phyloP scores from a whole-genome alignment of 768 basidiomycete genomes.

The Suillus paluster region DNA sequence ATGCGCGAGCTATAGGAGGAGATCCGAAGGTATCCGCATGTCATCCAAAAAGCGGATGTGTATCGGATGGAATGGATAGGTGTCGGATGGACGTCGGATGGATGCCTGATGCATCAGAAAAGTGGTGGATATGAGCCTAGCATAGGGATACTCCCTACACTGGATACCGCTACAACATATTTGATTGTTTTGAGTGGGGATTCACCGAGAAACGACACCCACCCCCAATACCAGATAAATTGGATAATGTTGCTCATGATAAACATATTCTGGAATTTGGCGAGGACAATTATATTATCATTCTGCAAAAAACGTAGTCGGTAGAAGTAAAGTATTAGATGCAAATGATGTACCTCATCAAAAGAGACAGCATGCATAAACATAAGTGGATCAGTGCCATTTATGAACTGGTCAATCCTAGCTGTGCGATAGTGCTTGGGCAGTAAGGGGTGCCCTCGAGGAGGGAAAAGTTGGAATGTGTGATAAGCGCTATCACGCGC shows the following conservation, averaged over 20 bases:
- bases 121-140: too few species aligned
- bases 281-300: background rate
- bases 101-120: too few species aligned
- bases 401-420: background rate
- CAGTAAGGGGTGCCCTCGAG: background rate
- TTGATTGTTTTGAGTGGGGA: background rate
- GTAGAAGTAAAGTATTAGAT: background rate
- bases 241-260: background rate
- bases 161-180: rapidly evolving
- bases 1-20: too few species aligned
- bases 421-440: background rate
- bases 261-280: background rate
- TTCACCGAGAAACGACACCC: background rate
- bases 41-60: too few species aligned
- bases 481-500: background rate
- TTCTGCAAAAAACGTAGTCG: background rate
- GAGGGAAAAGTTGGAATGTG: background rate
- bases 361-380: background rate
- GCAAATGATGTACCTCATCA: background rate
- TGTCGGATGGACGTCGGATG: too few species aligned
- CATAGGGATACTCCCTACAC: too few species aligned
- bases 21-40: too few species aligned
- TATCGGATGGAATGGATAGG: too few species aligned
- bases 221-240: background rate
- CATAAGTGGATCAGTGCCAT: rapidly evolving